These are phyloP conservation scores for Chrysosporium queenslandicum DNA, from an alignment of 2,329 filamentous ascomycete species.

Conservation along the genomic window DNA sequence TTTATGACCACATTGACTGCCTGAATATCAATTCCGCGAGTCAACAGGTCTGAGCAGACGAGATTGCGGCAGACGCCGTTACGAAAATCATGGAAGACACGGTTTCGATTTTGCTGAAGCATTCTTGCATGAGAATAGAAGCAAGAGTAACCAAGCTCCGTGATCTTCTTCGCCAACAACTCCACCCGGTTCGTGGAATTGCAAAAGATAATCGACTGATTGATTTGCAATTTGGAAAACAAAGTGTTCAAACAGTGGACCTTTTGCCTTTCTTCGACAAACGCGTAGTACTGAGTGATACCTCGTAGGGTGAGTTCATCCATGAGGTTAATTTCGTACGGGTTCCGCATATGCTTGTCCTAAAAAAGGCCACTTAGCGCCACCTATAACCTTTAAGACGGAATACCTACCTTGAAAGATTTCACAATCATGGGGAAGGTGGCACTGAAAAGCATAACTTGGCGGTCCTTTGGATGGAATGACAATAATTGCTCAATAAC, in stretches of 20 bases:
- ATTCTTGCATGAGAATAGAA: conserved; percentile 99
- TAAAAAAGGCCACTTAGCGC: conserved; percentile 33
- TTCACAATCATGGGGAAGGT: conserved; percentile 97
- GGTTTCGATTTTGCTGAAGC: conserved; percentile 88
- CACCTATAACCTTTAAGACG: not conserved
- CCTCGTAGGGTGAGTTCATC: conserved; percentile 94
- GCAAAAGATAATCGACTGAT: conserved; percentile 99
- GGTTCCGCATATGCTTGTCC: conserved; percentile 93
- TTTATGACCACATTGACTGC: conserved; percentile 99
- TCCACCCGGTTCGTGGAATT: conserved; percentile 98
- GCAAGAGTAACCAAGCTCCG: conserved; percentile 96
- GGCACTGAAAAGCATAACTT: conserved; percentile 98
- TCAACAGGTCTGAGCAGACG: conserved; percentile 93
- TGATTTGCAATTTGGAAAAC: conserved; percentile 98
- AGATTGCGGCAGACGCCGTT: conserved; percentile 97
- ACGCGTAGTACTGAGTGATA: conserved; percentile 98
- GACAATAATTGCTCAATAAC: conserved; percentile 92
- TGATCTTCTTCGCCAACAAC: conserved; percentile 96
- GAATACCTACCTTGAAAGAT: conserved; percentile 58
- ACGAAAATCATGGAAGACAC: conserved; percentile 98
- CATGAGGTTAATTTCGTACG: conserved; percentile 99
- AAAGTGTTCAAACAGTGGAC: conserved; percentile 98
- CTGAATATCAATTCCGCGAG: conserved; percentile 98
- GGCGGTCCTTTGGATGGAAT: conserved; percentile 92
- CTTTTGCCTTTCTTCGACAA: conserved; percentile 98